phyloP scores from a whole-genome alignment of 495 filamentous ascomycete genomes.

The Penicillium coffeae region DNA sequence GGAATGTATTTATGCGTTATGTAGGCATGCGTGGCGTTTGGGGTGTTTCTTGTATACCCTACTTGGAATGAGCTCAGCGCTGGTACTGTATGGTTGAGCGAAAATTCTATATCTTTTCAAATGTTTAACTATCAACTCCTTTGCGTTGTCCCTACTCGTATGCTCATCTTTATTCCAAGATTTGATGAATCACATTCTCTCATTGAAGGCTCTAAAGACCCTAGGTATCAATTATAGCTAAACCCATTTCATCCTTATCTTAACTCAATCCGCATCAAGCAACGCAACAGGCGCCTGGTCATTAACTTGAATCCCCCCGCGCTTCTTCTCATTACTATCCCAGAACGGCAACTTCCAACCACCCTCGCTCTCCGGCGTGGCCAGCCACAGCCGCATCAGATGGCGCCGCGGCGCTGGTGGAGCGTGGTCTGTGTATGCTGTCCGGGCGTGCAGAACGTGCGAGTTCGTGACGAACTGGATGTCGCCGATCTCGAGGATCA shows the following conservation, averaged over 20 bases:
- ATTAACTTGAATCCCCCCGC: slow-evolving; percentile 84
- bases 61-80: background rate
- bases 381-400: slow-evolving; percentile 83
- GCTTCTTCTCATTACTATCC: slow-evolving; percentile 77
- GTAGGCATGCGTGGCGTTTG: slow-evolving; percentile 7
- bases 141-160: too few relatives aligned
- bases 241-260: background rate
- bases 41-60: slow-evolving; percentile 2
- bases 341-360: slow-evolving; percentile 82
- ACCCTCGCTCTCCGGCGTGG: slow-evolving; percentile 74
- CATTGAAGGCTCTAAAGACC: too few relatives aligned
- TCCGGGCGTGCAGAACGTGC: slow-evolving; percentile 67
- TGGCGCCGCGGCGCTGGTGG: slow-evolving; percentile 62
- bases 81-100: background rate
- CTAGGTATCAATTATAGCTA: too few relatives aligned
- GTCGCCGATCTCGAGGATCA: slow-evolving; percentile 75
- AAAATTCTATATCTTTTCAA: too few relatives aligned
- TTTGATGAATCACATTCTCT: too few relatives aligned
- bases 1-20: background rate
- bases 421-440: slow-evolving; percentile 62
- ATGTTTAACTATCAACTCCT: too few relatives aligned
- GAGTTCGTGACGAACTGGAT: slow-evolving; percentile 72
- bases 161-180: too few relatives aligned
- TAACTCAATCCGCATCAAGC: slow-evolving; percentile 64
- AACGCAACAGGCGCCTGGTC: slow-evolving; percentile 64